phyloP scores from a whole-genome alignment of 2,329 filamentous ascomycete species.

The Alternaria alternata region DNA sequence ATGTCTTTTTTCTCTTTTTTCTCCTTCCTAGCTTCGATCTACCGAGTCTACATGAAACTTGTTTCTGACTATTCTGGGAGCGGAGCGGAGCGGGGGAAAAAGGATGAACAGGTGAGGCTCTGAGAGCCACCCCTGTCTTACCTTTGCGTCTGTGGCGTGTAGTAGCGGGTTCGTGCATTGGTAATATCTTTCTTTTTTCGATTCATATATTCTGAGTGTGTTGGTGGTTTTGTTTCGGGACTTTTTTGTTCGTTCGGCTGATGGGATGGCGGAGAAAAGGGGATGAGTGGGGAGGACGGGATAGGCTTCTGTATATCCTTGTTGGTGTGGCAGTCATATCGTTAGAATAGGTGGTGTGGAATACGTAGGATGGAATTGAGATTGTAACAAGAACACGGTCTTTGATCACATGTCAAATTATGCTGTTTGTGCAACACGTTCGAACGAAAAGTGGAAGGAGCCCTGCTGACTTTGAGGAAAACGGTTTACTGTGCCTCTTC shows the following conservation, averaged over 20 bases:
- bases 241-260: neutral
- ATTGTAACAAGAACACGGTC: slow-evolving; percentile 1
- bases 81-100: neutral
- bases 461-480: neutral
- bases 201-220: neutral
- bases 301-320: neutral
- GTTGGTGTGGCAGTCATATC: neutral
- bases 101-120: neutral
- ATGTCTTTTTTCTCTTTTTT: neutral
- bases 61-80: neutral
- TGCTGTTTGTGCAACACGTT: neutral
- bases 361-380: slow-evolving; percentile 37
- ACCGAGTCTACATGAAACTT: neutral
- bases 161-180: neutral
- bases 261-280: neutral
- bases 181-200: neutral
- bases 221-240: neutral
- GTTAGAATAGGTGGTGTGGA: slow-evolving; percentile 15
- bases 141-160: neutral
- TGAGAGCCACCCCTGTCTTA: neutral
- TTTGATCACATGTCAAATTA: neutral
- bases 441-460: neutral
- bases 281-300: neutral
- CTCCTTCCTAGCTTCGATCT: neutral
- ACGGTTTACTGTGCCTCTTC: neutral